Percentiles rank a stretch among this genome's conserved stretches.
phyloP scores from a whole-genome alignment of 2,329 filamentous ascomycete species.

The Penicillium sp. region DNA sequence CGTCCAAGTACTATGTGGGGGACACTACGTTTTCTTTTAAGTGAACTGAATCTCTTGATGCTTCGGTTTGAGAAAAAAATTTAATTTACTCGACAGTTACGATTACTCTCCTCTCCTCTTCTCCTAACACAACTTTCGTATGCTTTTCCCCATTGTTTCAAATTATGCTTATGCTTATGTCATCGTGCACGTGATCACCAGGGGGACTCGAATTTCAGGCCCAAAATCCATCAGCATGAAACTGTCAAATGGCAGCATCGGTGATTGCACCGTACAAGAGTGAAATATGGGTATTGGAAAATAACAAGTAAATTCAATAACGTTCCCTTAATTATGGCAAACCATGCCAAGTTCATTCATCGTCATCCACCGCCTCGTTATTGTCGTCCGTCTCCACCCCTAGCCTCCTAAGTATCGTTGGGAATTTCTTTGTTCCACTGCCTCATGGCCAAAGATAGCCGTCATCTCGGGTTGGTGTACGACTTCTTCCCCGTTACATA shows the following conservation, averaged over 20 bases:
- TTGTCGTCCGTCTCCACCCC: too few relatives aligned
- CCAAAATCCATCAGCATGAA: neutral
- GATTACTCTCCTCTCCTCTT: neutral
- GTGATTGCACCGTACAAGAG: neutral
- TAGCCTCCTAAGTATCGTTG: too few relatives aligned
- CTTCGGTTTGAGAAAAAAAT: neutral
- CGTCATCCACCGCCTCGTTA: neutral
- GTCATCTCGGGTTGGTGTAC: neutral
- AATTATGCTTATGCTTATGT: constrained; percentile 18
- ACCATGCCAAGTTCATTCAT: neutral
- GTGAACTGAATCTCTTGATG: neutral
- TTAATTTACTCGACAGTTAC: neutral
- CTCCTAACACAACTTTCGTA: constrained; percentile 7
- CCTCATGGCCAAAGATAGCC: too few relatives aligned
- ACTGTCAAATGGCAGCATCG: neutral
- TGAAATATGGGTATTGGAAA: neutral
- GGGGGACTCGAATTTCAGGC: constrained; percentile 5
- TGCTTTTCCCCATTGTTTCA: constrained; percentile 21
- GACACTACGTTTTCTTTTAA: neutral
- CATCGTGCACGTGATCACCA: constrained; percentile 8
- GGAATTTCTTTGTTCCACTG: too few relatives aligned
- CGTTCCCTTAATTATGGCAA: neutral
- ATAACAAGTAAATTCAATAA: neutral
- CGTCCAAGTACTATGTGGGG: neutral
- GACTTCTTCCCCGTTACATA: neutral